Evolutionary conservation across 257 asterid genomes (phyloP).

Genomic region (Solanum verrucosum): DNA sequence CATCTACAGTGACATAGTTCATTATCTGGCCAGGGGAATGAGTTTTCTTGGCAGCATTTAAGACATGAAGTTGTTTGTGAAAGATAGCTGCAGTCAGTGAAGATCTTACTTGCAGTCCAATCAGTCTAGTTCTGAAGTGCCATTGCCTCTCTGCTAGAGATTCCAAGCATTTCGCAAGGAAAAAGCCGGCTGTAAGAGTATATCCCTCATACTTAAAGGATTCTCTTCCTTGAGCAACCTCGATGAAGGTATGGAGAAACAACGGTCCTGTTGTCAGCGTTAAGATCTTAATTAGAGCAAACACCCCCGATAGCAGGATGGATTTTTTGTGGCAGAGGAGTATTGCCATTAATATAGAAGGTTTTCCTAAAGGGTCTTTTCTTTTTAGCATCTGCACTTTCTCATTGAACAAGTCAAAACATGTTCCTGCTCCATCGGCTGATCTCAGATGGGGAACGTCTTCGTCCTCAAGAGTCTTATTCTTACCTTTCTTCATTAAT

Average conservation of each 20-base stretch:
- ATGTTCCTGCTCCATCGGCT: background rate
- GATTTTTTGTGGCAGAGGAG: too few species aligned
- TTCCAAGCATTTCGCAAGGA: slow-evolving; percentile 52
- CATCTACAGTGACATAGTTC: slow-evolving; percentile 79
- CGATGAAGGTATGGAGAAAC: slow-evolving; percentile 1
- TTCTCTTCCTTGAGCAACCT: slow-evolving; percentile 7
- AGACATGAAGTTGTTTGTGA: slow-evolving; percentile 57
- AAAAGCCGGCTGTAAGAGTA: slow-evolving; percentile 38
- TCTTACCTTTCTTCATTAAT: slow-evolving; percentile 1
- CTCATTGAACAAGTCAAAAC: background rate
- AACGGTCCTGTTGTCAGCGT: slow-evolving; percentile 2
- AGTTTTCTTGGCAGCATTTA: slow-evolving; percentile 46
- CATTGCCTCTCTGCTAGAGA: slow-evolving; percentile 77
- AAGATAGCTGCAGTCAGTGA: slow-evolving; percentile 58
- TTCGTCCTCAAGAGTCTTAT: background rate
- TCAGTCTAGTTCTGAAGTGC: slow-evolving; percentile 53
- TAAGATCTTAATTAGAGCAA: background rate
- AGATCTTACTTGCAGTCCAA: slow-evolving; percentile 58
- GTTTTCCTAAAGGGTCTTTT: too few species aligned
- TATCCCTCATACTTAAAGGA: slow-evolving; percentile 20
- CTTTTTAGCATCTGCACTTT: background rate
- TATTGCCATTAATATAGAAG: too few species aligned
- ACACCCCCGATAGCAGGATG: too few species aligned
- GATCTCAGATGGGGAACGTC: slow-evolving; percentile 3
- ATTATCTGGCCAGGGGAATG: slow-evolving; percentile 86